Evolutionary conservation across 257 asterid genomes (phyloP).

Genomic region (Solanum dulcamara): DNA sequence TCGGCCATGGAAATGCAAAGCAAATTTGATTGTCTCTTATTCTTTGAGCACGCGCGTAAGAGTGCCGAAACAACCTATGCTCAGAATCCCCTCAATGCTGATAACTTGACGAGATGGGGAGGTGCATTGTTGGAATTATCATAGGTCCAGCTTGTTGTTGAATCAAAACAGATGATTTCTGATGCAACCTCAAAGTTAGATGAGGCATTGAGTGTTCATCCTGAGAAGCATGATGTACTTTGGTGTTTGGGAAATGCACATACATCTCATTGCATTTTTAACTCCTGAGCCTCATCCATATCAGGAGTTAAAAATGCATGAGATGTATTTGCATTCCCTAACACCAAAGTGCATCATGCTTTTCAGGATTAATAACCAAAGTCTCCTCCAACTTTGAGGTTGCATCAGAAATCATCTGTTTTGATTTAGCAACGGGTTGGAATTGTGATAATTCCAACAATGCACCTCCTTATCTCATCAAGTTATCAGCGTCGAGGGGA

Average conservation of each 20-base stretch:
- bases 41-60: constrained; percentile 82
- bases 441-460: constrained; percentile 78
- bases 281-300: no score
- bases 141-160: constrained; percentile 62
- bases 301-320: no score
- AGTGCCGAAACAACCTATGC: constrained; percentile 58
- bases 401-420: constrained; percentile 63
- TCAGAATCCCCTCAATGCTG: constrained; percentile 67
- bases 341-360: constrained; percentile 75
- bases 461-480: constrained; percentile 87
- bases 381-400: constrained; percentile 82
- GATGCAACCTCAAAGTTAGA: constrained; percentile 73
- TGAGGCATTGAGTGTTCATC: constrained; percentile 62
- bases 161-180: constrained; percentile 64
- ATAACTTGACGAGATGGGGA: constrained; percentile 87
- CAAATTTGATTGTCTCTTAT: constrained; percentile 67
- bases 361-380: constrained; percentile 43
- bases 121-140: constrained; percentile 75
- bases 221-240: constrained; percentile 54
- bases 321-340: constrained; percentile 81
- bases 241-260: constrained; percentile 93
- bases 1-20: constrained; percentile 40
- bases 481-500: constrained; percentile 76
- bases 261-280: constrained; percentile 64
- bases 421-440: constrained; percentile 59